Evolutionary conservation across 1,139 yeast genomes (phyloP), one percentile per base, ranked within the genome.

Genomic region (Geotrichum phurueaensis): DNA sequence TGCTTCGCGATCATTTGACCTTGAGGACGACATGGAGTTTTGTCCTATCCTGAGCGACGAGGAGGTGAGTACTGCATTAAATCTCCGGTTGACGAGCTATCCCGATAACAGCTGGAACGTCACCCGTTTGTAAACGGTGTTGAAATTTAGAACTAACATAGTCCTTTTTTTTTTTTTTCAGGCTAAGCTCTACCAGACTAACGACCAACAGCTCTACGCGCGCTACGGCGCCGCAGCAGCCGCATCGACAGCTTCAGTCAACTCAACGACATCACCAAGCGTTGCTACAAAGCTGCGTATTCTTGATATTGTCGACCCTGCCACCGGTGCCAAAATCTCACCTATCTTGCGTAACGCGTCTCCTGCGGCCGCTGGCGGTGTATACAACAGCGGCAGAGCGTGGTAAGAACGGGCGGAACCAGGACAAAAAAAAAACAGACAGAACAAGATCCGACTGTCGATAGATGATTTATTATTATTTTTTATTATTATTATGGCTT

Each of bases 271-370:
- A 4, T 87, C 87, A 36, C 76, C 88, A 65, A 79, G 80, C 49
- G 83, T 81, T 70, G 45, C 45, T 3, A 23, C 55, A 10, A 53
- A 53, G 49, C 27, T 53, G 45, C 84, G 84, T 67, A 84, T 86
- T 5, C 74, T 86, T 69, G 91, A 86, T 67, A 86, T 86, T 64
- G 82, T 86, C 62, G 86, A 86, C 70, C 92, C 92, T 7, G 83
- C 79, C 61, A 85, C 90, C 15, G 87, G 86, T 56, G 71, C 84
- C 76, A 79, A 86, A 68, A 82, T 86, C 29, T 57, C 60, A 7
- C 57, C 60, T 7, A 53, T 50, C 18, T 43, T 54, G 53, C 43
- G 36, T 22, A 57, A 51, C 45, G 33, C 39, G 18, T 23, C 45
- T 18, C 79, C 79, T 4, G 83, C 88, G 27, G 86, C 89, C 15